Evolutionary conservation across 371 early-diverging fungal genomes (phyloP).

Genomic region (Circinella minor): DNA sequence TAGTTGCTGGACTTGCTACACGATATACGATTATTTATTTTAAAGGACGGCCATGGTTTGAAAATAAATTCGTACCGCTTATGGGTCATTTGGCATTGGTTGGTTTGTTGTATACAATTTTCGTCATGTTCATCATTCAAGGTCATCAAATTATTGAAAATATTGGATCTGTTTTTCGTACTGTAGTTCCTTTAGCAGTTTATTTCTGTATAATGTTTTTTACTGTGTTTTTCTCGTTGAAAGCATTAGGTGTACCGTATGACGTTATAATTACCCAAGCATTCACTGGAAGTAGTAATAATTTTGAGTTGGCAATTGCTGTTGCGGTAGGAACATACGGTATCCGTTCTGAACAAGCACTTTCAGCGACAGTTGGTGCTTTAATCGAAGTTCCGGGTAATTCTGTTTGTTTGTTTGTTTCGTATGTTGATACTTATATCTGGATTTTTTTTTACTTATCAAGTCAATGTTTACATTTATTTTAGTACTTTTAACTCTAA

Average conservation of each 20-base stretch:
- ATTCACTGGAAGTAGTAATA: conserved; percentile 76
- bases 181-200: conserved; percentile 67
- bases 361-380: conserved; percentile 74
- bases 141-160: conserved; percentile 67
- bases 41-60: conserved; percentile 56
- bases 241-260: conserved; percentile 43
- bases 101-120: conserved; percentile 69
- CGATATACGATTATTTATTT: conserved; percentile 44
- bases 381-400: conserved; percentile 79
- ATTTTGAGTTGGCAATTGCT: conserved; percentile 82
- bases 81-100: conserved; percentile 63
- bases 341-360: conserved; percentile 64
- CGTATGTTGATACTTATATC: not conserved
- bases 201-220: conserved; percentile 69
- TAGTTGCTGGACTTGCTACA: conserved; percentile 63
- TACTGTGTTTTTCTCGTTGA: conserved; percentile 42
- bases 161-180: conserved; percentile 67
- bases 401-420: too few species aligned
- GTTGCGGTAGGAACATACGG: conserved; percentile 75
- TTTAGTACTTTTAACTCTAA: conserved; percentile 30
- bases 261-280: conserved; percentile 60
- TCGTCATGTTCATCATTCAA: conserved; percentile 78
- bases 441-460: not conserved
- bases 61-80: conserved; percentile 53
- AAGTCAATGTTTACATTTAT: not conserved